Conservation (phyloP, 495 filamentous ascomycete genomes). For the Trichocladium uniseriatum region DNA sequence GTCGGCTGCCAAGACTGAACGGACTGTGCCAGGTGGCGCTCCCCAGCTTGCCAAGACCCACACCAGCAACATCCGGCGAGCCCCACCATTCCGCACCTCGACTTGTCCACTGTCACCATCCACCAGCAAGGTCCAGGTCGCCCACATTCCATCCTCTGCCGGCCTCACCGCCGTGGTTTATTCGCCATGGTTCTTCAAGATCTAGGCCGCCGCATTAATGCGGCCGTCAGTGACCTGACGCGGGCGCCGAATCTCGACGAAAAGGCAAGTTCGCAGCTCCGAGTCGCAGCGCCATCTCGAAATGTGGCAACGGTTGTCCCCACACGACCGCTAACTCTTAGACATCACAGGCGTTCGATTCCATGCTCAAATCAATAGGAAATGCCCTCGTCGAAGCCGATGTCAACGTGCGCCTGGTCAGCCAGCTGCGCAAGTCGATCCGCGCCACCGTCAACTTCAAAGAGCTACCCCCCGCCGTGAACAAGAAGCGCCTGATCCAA, state of each 20-base stretch:
- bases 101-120: too few species aligned
- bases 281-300: neutral
- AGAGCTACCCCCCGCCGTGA: slow-evolving; percentile 74
- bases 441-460: slow-evolving; percentile 85
- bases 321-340: slow-evolving; percentile 1
- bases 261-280: slow-evolving; percentile 51
- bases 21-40: too few species aligned
- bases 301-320: neutral
- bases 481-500: slow-evolving; percentile 97
- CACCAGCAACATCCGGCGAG: too few species aligned
- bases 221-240: slow-evolving; percentile 88
- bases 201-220: slow-evolving; percentile 94
- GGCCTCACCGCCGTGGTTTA: slow-evolving; percentile 9
- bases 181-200: slow-evolving; percentile 90
- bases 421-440: slow-evolving; percentile 86
- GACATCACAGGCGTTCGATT: slow-evolving; percentile 74
- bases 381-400: slow-evolving; percentile 90
- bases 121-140: too few species aligned
- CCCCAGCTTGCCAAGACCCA: too few species aligned
- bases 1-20: too few species aligned
- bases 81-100: too few species aligned
- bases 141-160: too few species aligned
- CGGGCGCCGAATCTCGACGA: slow-evolving; percentile 87
- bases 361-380: slow-evolving; percentile 96
- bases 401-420: slow-evolving; percentile 91